Base-by-base conservation (phyloP, 176 grass and related monocot genomes). In the Aegilops umbellulata region DNA sequence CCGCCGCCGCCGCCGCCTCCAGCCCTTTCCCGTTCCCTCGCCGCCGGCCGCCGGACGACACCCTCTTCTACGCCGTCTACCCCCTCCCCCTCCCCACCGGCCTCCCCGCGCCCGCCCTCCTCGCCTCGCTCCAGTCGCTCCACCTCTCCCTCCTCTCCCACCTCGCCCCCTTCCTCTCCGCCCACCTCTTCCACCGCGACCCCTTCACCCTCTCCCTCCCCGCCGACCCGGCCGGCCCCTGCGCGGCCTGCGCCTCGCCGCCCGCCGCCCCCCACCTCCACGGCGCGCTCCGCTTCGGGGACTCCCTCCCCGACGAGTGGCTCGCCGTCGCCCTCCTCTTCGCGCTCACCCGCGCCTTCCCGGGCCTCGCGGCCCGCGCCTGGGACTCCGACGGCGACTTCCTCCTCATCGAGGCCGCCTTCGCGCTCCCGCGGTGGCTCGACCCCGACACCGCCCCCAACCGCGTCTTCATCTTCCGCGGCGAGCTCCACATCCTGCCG, bases 321-420 rank as follows among this genome's bases (percentile, higher is more conserved):
- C 83, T 98, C 87, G 89, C 87, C 14, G 90, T 88, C 25, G 82
- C 92, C 79, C 92, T 98, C 60, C 86, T 98, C 38, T 98, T 95
- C 84, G 26, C 74, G 6, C 90, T 91, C 69, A 91, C 97, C 58
- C 65, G 75, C 61, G 72, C 79, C 58, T 79, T 96, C 61, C 93
- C 90, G 0, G 6, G 69, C 57, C 3, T 88, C 26, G 85, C 82
- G 13, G 89, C 86, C 38, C 88, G 90, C 71, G 76, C 91, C 0
- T 96, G 94, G 97, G 97, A 99, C 76, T 96, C 94, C 10, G 97
- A 99, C 19, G 97, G 97, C 2, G 97, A 99, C 44, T 99, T 99
- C 85, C 97, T 99, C 84, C 94, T 99, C 85, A 99, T 99, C 65
- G 94, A 99, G 78, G 90, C 92, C 12, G 94, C 94, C 66, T 99